phyloP scores from a whole-genome alignment of 768 basidiomycete species.

The Tricholoma flavovirens region DNA sequence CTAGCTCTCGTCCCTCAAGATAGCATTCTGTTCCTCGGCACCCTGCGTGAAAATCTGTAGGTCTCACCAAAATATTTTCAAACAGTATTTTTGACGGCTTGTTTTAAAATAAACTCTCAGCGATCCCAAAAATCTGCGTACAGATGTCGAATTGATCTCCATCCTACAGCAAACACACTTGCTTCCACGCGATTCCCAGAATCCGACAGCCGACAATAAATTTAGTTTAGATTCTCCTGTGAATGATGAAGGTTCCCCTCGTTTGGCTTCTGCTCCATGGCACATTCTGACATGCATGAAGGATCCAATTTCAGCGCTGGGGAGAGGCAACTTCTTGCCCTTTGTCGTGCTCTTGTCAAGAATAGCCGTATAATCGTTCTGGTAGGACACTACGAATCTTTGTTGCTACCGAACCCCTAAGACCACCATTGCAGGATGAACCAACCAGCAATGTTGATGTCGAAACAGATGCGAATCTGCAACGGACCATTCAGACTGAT shows the following conservation, averaged over 20 bases:
- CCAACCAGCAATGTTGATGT: slow-evolving; percentile 58
- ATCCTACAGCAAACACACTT: slow-evolving; percentile 57
- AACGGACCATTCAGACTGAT: slow-evolving; percentile 58
- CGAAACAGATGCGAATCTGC: slow-evolving; percentile 57
- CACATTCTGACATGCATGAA: slow-evolving; percentile 14
- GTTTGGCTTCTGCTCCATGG: not conserved
- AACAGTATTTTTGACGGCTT: not conserved
- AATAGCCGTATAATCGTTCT: slow-evolving; percentile 53
- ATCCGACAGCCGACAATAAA: slow-evolving; percentile 50
- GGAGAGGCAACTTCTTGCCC: slow-evolving; percentile 59
- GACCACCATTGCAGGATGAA: slow-evolving; percentile 41
- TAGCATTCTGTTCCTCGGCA: slow-evolving; percentile 42
- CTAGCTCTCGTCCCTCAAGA: slow-evolving; percentile 69
- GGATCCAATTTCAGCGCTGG: slow-evolving; percentile 61
- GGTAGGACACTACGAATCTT: slow-evolving; percentile 25
- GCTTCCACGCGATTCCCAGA: slow-evolving; percentile 38
- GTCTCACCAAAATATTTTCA: not conserved
- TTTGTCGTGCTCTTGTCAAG: slow-evolving; percentile 59
- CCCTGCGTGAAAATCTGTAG: slow-evolving; percentile 38
- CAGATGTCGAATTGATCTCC: slow-evolving; percentile 58
- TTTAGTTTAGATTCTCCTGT: slow-evolving; percentile 60
- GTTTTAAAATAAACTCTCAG: slow-evolving; percentile 18
- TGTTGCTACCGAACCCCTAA: not conserved
- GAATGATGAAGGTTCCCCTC: slow-evolving; percentile 50
- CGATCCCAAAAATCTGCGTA: slow-evolving; percentile 46